A percentile compares a stretch with the other conserved stretches of the same genome.
These are phyloP conservation scores for Cordyceps tenuipes DNA, from an alignment of 2,329 filamentous ascomycete species.

Conservation along the genomic window DNA sequence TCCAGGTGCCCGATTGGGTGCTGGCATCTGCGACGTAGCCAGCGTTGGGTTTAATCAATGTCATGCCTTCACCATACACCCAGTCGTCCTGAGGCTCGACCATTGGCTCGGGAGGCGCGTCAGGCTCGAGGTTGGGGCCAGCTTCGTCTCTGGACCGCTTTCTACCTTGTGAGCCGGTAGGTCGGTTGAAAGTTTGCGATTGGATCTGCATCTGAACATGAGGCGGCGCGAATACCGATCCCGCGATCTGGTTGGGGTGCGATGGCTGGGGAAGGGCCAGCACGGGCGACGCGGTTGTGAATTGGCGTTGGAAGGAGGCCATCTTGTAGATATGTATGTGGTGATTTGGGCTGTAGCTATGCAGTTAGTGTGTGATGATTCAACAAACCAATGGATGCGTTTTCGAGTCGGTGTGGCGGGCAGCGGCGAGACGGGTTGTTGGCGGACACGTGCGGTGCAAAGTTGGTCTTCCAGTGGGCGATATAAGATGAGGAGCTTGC, in stretches of 20 bases:
- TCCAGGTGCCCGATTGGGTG: slow-evolving; percentile 65
- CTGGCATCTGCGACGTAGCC: slow-evolving; percentile 49
- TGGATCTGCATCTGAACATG: slow-evolving; percentile 22
- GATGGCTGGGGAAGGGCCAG: slow-evolving; percentile 36
- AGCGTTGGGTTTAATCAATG: slow-evolving; percentile 55
- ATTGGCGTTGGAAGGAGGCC: slow-evolving; percentile 27
- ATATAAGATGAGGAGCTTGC: background rate
- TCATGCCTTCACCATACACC: slow-evolving; percentile 65
- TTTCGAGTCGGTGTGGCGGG: background rate
- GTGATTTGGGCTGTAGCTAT: background rate
- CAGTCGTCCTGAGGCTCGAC: slow-evolving; percentile 54
- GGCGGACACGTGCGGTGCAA: background rate
- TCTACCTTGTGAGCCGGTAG: slow-evolving; percentile 40
- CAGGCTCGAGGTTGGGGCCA: slow-evolving; percentile 55
- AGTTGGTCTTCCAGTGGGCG: background rate
- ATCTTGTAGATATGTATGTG: slow-evolving; percentile 14
- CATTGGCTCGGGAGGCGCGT: slow-evolving; percentile 34
- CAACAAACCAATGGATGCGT: slow-evolving; percentile 4
- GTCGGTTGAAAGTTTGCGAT: background rate
- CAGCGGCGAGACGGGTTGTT: background rate
- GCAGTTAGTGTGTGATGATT: background rate
- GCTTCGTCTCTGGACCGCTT: slow-evolving; percentile 74
- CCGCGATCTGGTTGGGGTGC: slow-evolving; percentile 33
- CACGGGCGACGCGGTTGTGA: slow-evolving; percentile 29
- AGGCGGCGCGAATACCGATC: slow-evolving; percentile 22